Evolutionary conservation across 108 stramenopile species (phyloP).

Genomic region (Nitzschia putrida): DNA sequence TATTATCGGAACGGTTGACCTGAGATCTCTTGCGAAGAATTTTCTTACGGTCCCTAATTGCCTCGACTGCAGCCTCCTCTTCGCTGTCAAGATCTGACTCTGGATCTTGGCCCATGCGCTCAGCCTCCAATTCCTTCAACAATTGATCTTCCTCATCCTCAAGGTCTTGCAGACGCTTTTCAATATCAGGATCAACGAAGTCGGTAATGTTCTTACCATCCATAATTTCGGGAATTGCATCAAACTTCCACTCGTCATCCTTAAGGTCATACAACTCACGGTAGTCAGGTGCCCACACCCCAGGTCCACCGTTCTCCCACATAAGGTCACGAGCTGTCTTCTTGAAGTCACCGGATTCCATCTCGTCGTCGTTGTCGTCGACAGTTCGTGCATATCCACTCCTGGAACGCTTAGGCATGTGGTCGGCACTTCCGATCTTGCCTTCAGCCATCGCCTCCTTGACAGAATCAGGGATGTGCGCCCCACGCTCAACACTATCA

Average conservation of each 20-base stretch:
- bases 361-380: constrained; percentile 53
- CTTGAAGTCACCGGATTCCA: constrained; percentile 37
- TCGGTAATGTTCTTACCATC: constrained; percentile 99
- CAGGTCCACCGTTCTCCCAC: constrained; percentile 98
- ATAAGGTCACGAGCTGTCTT: constrained; percentile 95
- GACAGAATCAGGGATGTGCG: constrained; percentile 91
- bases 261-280: constrained; percentile 92
- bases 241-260: constrained; percentile 91
- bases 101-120: constrained; percentile 80
- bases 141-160: constrained; percentile 91
- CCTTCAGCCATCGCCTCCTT: constrained; percentile 62
- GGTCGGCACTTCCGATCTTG: constrained; percentile 36
- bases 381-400: constrained; percentile 74
- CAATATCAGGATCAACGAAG: constrained; percentile 93
- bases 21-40: constrained; percentile 59
- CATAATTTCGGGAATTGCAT: constrained; percentile 95
- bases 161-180: constrained; percentile 76
- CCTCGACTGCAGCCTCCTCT: constrained; percentile 78
- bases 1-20: constrained; percentile 61
- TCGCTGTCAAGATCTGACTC: constrained; percentile 81
- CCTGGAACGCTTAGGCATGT: constrained; percentile 55
- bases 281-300: constrained; percentile 96
- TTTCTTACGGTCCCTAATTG: constrained; percentile 77
- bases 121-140: constrained; percentile 73
- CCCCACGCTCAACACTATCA: constrained; percentile 83